Evolutionary conservation across 306 rosid species (phyloP).

Genomic region (Glycine tomentella): DNA sequence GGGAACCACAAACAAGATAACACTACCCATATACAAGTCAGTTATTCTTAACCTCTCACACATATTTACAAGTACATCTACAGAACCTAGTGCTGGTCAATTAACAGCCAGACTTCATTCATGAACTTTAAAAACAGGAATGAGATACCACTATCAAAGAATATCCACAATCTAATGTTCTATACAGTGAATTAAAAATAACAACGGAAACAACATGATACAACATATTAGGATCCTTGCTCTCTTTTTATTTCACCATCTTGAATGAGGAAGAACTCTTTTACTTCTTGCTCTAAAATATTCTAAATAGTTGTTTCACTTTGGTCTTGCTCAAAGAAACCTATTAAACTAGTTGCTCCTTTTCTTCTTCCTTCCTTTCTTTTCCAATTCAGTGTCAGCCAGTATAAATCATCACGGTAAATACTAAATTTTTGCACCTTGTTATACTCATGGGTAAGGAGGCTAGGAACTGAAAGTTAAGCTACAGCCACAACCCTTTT

Average conservation of each 20-base stretch:
- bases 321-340: no score
- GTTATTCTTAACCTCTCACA: slow-evolving; percentile 22
- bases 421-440: neutral
- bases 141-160: neutral
- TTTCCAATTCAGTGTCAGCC: no score
- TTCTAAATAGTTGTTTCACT: neutral
- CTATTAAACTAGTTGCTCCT: no score
- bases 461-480: no score
- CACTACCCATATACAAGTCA: slow-evolving; percentile 5
- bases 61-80: neutral
- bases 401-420: no score
- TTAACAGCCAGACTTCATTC: slow-evolving; percentile 17
- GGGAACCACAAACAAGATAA: slow-evolving; percentile 9
- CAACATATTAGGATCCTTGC: slow-evolving; percentile 6
- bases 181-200: slow-evolving; percentile 20
- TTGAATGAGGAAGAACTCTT: slow-evolving; percentile 9
- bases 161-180: neutral
- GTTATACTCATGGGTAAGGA: neutral
- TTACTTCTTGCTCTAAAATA: neutral
- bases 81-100: neutral
- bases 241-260: slow-evolving; percentile 25
- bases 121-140: neutral
- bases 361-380: no score
- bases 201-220: neutral
- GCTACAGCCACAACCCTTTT: no score